Base-by-base conservation (phyloP, 371 early-diverging fungal species). In the Lichtheimia hyalospora region DNA sequence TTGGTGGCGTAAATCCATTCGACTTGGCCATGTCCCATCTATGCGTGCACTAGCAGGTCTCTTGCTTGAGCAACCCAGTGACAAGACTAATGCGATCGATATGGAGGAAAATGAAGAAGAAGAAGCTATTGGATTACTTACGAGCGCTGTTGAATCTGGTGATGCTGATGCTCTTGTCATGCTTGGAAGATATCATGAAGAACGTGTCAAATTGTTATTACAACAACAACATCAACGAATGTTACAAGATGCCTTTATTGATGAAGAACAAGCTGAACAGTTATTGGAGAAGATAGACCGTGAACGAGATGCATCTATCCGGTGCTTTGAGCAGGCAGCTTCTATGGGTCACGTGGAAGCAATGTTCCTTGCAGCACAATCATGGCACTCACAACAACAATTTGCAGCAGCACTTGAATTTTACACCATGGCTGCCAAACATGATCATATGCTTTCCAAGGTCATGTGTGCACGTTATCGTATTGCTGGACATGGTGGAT, bases 351-450 rank as follows among this genome's bases (percentile, higher is more conserved):
- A 73, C 51, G 53, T 74, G 10, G 68, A 76, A 58, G 74, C 77
- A 5, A 74, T 74, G 49, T 73, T 74, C 7, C 59, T 76, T 13
- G 77, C 77, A 12, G 82, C 75, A 8, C 70, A 75, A 53, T 67
- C 71, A 1, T 81, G 76, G 76, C 73, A 79, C 59, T 66, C 70
- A n/a, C 74, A 74, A 49, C 63, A 79, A 52, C 76, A 79, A 40
- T 79, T 74, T 59, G 73, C 79, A 3, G 76, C 74, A 10, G 79
- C 79, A 8, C 54, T 76, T 5, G 76, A 72, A 13, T 68, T 57
- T 14, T 79, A 70, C 55, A 63, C 69, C 43, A 70, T 69, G 15
- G 79, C 79, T 14, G 74, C 76, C 16, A 28, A 54, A 16, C 71
- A 67, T 49, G 76, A 73, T 8, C 72, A 70, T 51, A 50, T 64